Evolutionary conservation across 202 grass and related monocot species (phyloP).

Genomic region (Digitaria exilis): DNA sequence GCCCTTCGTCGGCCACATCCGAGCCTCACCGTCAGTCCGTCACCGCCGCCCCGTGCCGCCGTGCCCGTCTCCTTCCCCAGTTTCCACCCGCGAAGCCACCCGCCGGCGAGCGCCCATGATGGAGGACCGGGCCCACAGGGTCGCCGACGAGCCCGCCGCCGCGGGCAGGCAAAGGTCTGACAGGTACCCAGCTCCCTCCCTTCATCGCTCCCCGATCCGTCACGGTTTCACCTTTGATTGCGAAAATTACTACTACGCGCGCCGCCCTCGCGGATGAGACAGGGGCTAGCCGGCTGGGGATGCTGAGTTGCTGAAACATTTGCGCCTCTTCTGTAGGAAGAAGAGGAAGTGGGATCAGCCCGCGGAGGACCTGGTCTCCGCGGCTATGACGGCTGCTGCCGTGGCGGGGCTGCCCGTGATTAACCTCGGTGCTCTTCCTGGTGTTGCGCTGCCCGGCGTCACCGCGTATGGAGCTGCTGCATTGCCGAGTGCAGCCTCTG

Average conservation of each 20-base stretch:
- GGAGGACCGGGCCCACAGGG: conserved; percentile 49
- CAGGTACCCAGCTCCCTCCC: conserved; percentile 16
- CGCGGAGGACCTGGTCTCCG: conserved; percentile 63
- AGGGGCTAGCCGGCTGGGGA: neutral
- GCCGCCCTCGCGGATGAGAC: neutral
- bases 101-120: conserved; percentile 50
- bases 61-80: neutral
- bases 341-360: conserved; percentile 99
- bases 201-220: neutral
- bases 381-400: conserved; percentile 39
- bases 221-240: neutral
- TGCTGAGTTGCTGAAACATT: conserved; percentile 27
- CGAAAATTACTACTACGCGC: neutral
- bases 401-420: conserved; percentile 53
- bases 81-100: conserved; percentile 16
- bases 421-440: conserved; percentile 45
- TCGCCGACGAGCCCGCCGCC: conserved; percentile 36
- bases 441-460: conserved; percentile 41
- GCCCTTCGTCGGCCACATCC: conserved; percentile 4
- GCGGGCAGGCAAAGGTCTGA: conserved; percentile 56
- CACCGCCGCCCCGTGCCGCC: neutral
- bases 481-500: conserved; percentile 32
- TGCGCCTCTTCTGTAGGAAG: conserved; percentile 54
- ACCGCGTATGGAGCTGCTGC: conserved; percentile 26
- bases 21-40: neutral